A percentile compares a stretch with the other conserved stretches of the same genome.
These are phyloP conservation scores for Closterium sp. DNA, from an alignment of 139 green algal genomes.

Conservation along the genomic window DNA sequence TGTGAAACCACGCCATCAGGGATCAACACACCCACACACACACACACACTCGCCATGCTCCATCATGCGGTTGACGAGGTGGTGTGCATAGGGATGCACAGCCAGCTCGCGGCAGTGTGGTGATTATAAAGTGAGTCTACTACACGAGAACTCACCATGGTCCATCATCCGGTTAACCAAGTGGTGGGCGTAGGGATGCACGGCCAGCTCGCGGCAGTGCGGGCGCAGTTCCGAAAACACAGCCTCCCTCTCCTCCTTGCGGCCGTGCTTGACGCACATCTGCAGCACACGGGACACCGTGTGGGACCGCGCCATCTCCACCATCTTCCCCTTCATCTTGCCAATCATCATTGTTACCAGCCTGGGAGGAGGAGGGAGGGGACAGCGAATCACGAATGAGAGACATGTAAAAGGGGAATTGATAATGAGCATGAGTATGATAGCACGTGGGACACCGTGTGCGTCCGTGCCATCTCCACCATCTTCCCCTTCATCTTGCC, in stretches of 20 bases:
- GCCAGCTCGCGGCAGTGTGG: not conserved
- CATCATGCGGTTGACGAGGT: no score
- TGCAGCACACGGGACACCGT: slow-evolving; percentile 17
- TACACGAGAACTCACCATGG: not conserved
- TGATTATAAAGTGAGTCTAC: no score
- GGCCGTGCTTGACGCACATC: slow-evolving; percentile 43
- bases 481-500: no score
- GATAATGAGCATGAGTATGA: no score
- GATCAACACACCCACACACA: no score
- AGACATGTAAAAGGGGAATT: no score
- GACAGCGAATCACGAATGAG: no score
- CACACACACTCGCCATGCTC: no score
- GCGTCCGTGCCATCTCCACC: no score
- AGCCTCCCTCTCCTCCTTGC: not conserved
- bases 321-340: slow-evolving; percentile 23
- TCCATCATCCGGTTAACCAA: slow-evolving; percentile 55
- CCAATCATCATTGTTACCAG: not conserved
- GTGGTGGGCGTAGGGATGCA: slow-evolving; percentile 58
- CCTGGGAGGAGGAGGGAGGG: slow-evolving; percentile 2
- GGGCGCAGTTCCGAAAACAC: slow-evolving; percentile 52
- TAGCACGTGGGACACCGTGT: no score
- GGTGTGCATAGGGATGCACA: no score
- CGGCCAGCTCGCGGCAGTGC: slow-evolving; percentile 45
- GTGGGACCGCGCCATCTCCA: slow-evolving; percentile 6
- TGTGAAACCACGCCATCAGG: no score